phyloP scores from a whole-genome alignment of 768 basidiomycete species.

The Sutorius australiensis region DNA sequence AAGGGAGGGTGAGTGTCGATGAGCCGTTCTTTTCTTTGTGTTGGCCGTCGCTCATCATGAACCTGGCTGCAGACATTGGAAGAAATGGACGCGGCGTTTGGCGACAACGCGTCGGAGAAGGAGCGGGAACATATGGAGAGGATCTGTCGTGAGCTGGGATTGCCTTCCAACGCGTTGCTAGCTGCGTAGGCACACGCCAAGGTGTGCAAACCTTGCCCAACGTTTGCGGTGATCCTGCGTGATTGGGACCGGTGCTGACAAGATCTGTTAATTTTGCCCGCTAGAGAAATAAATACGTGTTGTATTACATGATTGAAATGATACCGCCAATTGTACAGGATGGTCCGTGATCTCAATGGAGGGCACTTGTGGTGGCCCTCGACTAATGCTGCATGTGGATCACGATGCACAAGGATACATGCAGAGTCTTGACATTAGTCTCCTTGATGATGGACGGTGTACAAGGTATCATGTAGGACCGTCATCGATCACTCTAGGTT shows the following conservation, averaged over 20 bases:
- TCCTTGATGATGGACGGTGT: background rate
- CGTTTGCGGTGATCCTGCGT: too few species aligned
- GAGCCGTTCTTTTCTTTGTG: background rate
- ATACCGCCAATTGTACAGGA: background rate
- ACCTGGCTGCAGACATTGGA: conserved; percentile 26
- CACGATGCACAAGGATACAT: background rate
- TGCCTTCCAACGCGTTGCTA: conserved; percentile 24
- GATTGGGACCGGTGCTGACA: too few species aligned
- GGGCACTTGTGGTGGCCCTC: too few species aligned
- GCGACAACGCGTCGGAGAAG: conserved; percentile 25
- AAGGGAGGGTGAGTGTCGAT: conserved; percentile 27
- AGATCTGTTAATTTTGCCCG: too few species aligned
- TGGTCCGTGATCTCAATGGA: background rate
- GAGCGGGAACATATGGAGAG: conserved; percentile 26
- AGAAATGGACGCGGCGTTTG: conserved; percentile 33
- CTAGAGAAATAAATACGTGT: too few species aligned
- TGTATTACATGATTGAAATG: background rate
- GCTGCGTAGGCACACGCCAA: conserved; percentile 7
- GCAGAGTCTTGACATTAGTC: background rate
- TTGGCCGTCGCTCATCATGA: background rate
- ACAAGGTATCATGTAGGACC: background rate
- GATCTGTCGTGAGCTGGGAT: conserved; percentile 28
- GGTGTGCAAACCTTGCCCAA: too few species aligned
- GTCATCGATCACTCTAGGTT: background rate
- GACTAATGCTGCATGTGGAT: background rate